phyloP scores from a whole-genome alignment of 2,329 filamentous ascomycete genomes.

The Pseudogymnoascus sp. region DNA sequence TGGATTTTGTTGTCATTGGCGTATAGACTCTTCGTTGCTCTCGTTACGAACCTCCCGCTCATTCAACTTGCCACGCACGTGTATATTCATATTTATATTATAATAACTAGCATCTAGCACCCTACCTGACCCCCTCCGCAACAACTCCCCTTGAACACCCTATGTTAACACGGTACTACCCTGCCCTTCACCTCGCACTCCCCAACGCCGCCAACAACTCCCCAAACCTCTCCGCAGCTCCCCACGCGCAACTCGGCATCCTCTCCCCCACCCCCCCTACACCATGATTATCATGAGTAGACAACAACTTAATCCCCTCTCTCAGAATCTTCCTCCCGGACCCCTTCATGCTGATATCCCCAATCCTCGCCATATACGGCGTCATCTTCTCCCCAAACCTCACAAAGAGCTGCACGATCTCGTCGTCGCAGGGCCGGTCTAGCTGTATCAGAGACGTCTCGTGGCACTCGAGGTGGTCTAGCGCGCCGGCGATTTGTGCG shows the following conservation, averaged over 20 bases:
- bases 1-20: background rate
- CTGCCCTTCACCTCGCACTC: background rate
- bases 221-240: slow-evolving; percentile 2
- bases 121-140: background rate
- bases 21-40: background rate
- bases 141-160: background rate
- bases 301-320: slow-evolving; percentile 15
- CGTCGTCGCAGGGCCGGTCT: slow-evolving; percentile 20
- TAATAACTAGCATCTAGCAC: background rate
- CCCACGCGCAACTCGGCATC: slow-evolving; percentile 1
- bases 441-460: slow-evolving; percentile 17
- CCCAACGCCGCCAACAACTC: slow-evolving; percentile 4
- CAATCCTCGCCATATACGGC: slow-evolving; percentile 17
- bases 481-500: background rate
- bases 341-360: slow-evolving; percentile 15
- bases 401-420: slow-evolving; percentile 19
- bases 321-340: slow-evolving; percentile 15
- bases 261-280: background rate
- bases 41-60: background rate
- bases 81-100: background rate
- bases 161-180: background rate
- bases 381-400: slow-evolving; percentile 16
- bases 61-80: background rate
- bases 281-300: background rate
- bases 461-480: slow-evolving; percentile 10